Base-by-base conservation (phyloP, 2,329 filamentous ascomycete species). In the Ascochyta rabiei region DNA sequence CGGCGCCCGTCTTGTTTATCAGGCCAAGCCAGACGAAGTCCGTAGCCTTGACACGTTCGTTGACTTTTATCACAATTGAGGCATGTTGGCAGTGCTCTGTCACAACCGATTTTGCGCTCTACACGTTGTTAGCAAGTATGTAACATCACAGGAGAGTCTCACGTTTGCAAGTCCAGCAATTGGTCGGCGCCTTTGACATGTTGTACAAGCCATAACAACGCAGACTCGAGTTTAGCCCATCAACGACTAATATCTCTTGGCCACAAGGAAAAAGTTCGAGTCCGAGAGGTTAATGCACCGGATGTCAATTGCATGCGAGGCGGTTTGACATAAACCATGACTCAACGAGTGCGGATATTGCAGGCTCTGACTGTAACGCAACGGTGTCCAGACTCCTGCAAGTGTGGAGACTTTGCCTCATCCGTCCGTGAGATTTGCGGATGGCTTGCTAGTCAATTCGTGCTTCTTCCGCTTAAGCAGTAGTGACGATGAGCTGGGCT, bases 101-200 rank as follows among this genome's bases (percentile, higher is more conserved):
- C 80, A 57, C 80, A 81, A 39, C 79, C 78, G 53, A 81, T 77
- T 63, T 81, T 81, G 51, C 79, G 77, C 56, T 74, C 79, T 81
- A 23, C 39, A 48, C 39, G 23, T 33, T 42, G 39, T 54, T 34
- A 53, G 44, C 66, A 71, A 70, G 31, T 8, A 12, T 6, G 10
- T 9, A 10, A 12, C 6, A 38, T 30, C 8, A 16, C 1, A n/a
- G 18, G 12, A 12, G 16, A 19, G 5, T 48, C 56, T 19, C 66
- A 78, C 76, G 72, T 70, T 77, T 79, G 66, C 76, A 79, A 24
- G 76, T 79, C 77, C 76, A 79, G 52, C 76, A 79, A 55, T 63
- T 65, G 19, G 45, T 57, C 26, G 59, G 54, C 23, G 59, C 57
- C 42, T 48, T 53, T 24, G 46, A 30, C 56, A 59, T 60, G 7